These are phyloP conservation scores for Beauveria rudraprayagi DNA, from an alignment of 2,329 filamentous ascomycete genomes.

Conservation along the genomic window DNA sequence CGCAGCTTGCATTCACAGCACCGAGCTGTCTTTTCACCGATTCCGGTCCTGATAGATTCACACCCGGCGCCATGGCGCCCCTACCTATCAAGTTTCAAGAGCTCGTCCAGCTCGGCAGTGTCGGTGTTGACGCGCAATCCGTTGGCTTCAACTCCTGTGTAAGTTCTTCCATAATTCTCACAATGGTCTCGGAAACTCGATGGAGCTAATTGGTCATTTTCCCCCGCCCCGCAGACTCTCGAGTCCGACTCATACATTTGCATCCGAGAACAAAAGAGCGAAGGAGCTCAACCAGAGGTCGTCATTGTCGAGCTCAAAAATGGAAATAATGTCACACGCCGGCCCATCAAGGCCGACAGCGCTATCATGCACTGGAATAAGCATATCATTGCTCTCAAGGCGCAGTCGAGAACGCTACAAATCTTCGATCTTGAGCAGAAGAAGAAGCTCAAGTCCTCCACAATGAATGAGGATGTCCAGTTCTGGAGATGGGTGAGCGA, in stretches of 20 bases:
- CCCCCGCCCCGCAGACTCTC: slow-evolving; percentile 59
- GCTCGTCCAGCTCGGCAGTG: slow-evolving; percentile 60
- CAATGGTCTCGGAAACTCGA: background rate
- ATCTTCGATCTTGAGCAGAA: slow-evolving; percentile 94
- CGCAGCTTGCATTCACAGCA: slow-evolving; percentile 7
- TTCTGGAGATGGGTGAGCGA: slow-evolving; percentile 99
- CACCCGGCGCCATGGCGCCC: slow-evolving; percentile 47
- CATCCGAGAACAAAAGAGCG: slow-evolving; percentile 87
- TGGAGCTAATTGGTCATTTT: slow-evolving; percentile 17
- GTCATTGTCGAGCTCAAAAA: slow-evolving; percentile 98
- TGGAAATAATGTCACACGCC: slow-evolving; percentile 86
- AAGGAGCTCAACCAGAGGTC: slow-evolving; percentile 79
- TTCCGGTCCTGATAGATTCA: slow-evolving; percentile 9
- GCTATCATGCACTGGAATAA: slow-evolving; percentile 98
- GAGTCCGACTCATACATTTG: slow-evolving; percentile 97
- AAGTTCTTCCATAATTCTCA: slow-evolving; percentile 28
- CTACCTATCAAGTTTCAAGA: slow-evolving; percentile 91
- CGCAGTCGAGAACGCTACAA: slow-evolving; percentile 87
- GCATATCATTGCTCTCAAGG: slow-evolving; percentile 94
- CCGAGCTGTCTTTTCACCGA: background rate
- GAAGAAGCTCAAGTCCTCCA: slow-evolving; percentile 91
- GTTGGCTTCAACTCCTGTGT: slow-evolving; percentile 79
- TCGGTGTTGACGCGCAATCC: slow-evolving; percentile 38
- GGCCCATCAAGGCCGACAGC: slow-evolving; percentile 98
- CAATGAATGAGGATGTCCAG: slow-evolving; percentile 93